Conservation (phyloP, 2,329 filamentous ascomycete species). For the Xylaria hypoxylon region DNA sequence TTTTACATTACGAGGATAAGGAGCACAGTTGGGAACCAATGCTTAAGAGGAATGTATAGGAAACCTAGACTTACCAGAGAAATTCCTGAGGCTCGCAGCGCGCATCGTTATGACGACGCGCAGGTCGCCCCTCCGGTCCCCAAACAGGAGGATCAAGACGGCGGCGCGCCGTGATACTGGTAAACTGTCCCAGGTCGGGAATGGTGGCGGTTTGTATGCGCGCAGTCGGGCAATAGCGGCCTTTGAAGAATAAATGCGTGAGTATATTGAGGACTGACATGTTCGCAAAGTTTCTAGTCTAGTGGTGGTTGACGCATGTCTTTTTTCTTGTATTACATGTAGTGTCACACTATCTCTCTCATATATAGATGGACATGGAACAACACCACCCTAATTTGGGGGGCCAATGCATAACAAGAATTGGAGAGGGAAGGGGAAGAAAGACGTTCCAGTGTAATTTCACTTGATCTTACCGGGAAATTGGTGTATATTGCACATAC, state of each 20-base stretch:
- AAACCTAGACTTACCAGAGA: slow-evolving; percentile 66
- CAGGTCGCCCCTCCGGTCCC: slow-evolving; percentile 83
- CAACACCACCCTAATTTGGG: not conserved
- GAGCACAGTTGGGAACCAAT: not conserved
- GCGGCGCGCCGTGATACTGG: slow-evolving; percentile 79
- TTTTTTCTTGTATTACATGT: slow-evolving; percentile 1
- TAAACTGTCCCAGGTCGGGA: slow-evolving; percentile 71
- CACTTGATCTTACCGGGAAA: not conserved
- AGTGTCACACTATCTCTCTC: slow-evolving; percentile 12
- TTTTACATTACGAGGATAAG: not conserved
- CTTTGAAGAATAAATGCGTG: slow-evolving; percentile 56
- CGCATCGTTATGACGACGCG: slow-evolving; percentile 77
- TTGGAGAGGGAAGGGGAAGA: not conserved
- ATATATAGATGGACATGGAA: not conserved
- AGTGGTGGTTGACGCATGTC: not conserved
- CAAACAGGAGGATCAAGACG: slow-evolving; percentile 88
- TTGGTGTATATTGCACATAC: not conserved
- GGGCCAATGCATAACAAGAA: not conserved
- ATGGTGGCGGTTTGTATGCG: slow-evolving; percentile 70
- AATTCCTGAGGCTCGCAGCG: slow-evolving; percentile 71
- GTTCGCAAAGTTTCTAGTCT: not conserved
- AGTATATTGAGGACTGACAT: slow-evolving; percentile 42
- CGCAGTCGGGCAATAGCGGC: slow-evolving; percentile 71
- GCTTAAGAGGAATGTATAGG: not conserved
- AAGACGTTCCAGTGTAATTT: not conserved